A percentile compares a stretch with the other conserved stretches of the same genome.
These are phyloP conservation scores for Massospora cicadina DNA, from an alignment of 371 early-diverging fungal genomes.

Conservation along the genomic window DNA sequence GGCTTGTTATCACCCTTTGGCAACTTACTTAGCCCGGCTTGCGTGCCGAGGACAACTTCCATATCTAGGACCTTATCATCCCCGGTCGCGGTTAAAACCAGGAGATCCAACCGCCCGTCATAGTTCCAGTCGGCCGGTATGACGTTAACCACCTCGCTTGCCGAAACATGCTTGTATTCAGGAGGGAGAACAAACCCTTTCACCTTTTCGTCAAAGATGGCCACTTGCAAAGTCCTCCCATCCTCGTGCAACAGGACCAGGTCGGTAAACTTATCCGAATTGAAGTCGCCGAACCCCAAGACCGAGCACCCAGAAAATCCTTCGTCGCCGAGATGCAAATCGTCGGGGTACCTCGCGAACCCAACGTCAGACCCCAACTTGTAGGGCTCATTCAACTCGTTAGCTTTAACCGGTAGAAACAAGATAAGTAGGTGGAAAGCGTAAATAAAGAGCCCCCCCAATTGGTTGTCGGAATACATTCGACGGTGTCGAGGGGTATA, in stretches of 20 bases:
- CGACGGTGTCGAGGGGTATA: no score
- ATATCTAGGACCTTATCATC: slow-evolving; percentile 31
- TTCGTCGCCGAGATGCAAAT: not conserved
- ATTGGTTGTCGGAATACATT: no score
- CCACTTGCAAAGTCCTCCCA: not conserved
- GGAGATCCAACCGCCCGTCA: slow-evolving; percentile 68
- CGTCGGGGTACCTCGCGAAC: not conserved
- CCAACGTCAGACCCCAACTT: no score
- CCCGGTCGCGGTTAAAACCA: slow-evolving; percentile 35
- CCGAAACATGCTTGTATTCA: not conserved
- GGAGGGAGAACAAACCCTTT: not conserved
- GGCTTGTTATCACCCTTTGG: not conserved
- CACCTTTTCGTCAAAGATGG: not conserved
- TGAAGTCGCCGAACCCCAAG: not conserved
- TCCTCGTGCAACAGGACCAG: not conserved
- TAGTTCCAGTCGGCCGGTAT: slow-evolving; percentile 71
- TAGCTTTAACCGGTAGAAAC: no score
- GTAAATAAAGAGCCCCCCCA: no score
- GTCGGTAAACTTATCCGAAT: not conserved
- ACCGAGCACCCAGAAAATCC: not conserved
- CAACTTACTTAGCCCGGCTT: slow-evolving; percentile 33
- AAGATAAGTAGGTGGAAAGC: no score
- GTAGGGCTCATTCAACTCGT: no score
- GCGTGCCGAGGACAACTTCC: slow-evolving; percentile 46
- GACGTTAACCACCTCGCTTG: slow-evolving; percentile 19